Percentiles rank a stretch among this genome's conserved stretches.
Evolutionary conservation across 352 stramenopile species (phyloP).

Genomic region (Blastocystis sp.): DNA sequence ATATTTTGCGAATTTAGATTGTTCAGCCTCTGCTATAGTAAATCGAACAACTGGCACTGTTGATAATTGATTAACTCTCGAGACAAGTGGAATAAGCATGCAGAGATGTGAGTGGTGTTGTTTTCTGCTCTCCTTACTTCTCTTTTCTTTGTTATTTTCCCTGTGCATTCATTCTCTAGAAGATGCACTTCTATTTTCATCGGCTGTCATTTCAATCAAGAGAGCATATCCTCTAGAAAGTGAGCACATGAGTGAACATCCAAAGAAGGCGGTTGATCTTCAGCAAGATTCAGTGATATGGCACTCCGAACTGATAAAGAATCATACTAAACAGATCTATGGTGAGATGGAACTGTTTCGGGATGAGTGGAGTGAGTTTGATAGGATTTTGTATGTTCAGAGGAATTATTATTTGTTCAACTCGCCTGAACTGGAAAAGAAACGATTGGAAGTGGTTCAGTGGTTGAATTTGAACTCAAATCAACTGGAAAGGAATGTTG

Average conservation of each 20-base stretch:
- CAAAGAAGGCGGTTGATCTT: not conserved
- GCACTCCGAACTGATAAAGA: too few relatives aligned
- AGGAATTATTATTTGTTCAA: conserved; percentile 22
- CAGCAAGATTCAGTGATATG: too few relatives aligned
- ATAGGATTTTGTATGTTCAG: conserved; percentile 44
- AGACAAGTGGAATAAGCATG: too few relatives aligned
- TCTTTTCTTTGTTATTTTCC: not conserved
- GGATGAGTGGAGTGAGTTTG: not conserved
- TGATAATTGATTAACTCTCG: too few relatives aligned
- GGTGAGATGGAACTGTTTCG: not conserved
- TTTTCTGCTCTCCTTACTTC: not conserved
- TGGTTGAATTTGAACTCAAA: not conserved
- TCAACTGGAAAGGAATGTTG: not conserved
- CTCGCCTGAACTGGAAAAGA: not conserved
- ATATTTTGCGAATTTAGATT: too few relatives aligned
- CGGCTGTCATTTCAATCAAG: not conserved
- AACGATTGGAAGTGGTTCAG: not conserved
- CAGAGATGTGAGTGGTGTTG: too few relatives aligned
- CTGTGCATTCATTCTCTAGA: not conserved
- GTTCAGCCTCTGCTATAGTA: too few relatives aligned
- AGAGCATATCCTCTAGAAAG: not conserved
- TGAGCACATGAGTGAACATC: not conserved
- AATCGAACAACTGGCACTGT: too few relatives aligned
- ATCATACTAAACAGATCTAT: not conserved
- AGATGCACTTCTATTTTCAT: not conserved